These are phyloP conservation scores for Gossypium longicalyx DNA, from an alignment of 345 rosid genomes.

Conservation along the genomic window DNA sequence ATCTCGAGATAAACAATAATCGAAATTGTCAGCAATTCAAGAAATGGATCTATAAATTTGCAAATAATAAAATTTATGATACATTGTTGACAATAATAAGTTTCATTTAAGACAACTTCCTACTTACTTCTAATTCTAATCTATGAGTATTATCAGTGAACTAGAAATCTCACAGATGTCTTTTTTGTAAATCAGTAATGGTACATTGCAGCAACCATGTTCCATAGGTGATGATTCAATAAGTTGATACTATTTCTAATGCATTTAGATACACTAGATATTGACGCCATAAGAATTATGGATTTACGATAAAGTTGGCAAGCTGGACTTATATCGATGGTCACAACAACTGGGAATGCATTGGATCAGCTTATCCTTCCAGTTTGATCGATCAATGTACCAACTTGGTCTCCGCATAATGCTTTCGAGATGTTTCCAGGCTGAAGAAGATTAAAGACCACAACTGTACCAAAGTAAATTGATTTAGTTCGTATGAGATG, in stretches of 20 bases:
- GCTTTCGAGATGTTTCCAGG: slow-evolving; percentile 84
- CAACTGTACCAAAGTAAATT: slow-evolving; percentile 43
- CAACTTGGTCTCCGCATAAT: slow-evolving; percentile 82
- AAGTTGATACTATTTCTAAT: neutral
- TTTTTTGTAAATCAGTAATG: neutral
- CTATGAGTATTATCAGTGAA: slow-evolving; percentile 5
- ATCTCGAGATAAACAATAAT: neutral
- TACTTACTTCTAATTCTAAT: neutral
- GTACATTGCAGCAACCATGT: neutral
- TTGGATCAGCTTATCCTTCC: slow-evolving; percentile 34
- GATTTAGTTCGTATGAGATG: neutral
- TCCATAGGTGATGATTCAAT: neutral
- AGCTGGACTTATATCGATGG: neutral
- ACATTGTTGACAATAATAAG: neutral
- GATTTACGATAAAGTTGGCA: neutral
- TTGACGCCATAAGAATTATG: neutral
- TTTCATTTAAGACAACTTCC: slow-evolving; percentile 6
- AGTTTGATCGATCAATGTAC: slow-evolving; percentile 69
- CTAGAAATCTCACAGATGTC: neutral
- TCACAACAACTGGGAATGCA: slow-evolving; percentile 21
- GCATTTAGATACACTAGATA: neutral
- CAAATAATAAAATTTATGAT: neutral
- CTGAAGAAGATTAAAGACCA: slow-evolving; percentile 75
- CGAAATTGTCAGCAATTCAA: neutral
- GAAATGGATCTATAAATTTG: neutral